A percentile compares a stretch with the other conserved stretches of the same genome.
Conservation (phyloP, 257 asterid species). For the Jaltomata sinuosa region DNA sequence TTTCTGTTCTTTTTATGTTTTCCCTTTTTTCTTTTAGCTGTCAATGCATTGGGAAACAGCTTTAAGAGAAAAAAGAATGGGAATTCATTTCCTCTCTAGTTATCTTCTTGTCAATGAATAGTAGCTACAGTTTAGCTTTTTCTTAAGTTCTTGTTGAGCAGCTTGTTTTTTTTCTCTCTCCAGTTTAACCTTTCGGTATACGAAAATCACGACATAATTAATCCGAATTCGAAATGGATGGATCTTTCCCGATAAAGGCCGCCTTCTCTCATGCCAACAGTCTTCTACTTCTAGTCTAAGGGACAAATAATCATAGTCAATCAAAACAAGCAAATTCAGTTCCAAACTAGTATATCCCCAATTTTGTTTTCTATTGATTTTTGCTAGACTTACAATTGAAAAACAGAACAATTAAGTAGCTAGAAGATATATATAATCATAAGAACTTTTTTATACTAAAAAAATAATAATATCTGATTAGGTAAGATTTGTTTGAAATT, state of each 20-base stretch:
- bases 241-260: too few relatives aligned
- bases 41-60: slow-evolving; percentile 35
- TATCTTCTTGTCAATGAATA: slow-evolving; percentile 35
- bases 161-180: background rate
- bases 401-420: background rate
- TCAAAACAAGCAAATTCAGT: background rate
- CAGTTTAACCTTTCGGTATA: background rate
- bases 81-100: slow-evolving; percentile 21
- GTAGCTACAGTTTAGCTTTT: slow-evolving; percentile 20
- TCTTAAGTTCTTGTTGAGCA: background rate
- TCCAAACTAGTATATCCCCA: background rate
- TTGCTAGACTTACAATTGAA: background rate
- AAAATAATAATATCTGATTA: background rate
- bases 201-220: background rate
- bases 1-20: background rate
- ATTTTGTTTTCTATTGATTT: background rate
- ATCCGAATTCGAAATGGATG: background rate
- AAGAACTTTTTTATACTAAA: background rate
- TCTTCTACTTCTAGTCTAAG: too few relatives aligned
- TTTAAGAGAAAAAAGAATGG: background rate
- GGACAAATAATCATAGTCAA: background rate
- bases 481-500: slow-evolving; percentile 20
- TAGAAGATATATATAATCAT: background rate
- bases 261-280: too few relatives aligned
- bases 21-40: slow-evolving; percentile 9